Evolutionary conservation across 345 rosid genomes (phyloP), one percentile per base, ranked within the genome.

Genomic region (Raphanus sativus): DNA sequence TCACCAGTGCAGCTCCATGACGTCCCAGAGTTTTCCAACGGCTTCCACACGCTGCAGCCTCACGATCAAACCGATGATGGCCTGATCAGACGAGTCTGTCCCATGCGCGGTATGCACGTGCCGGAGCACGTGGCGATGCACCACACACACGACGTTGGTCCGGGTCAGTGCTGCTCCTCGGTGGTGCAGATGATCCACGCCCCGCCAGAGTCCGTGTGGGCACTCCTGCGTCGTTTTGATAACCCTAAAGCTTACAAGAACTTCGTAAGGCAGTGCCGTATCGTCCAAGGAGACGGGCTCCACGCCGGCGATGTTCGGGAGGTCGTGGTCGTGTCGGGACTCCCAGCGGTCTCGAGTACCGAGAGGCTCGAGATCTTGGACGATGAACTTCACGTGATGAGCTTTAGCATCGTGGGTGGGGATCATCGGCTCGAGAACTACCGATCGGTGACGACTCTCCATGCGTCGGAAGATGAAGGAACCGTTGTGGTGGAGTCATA

Each of bases 301-400:
- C 67, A 75, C 10, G 91, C 88, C 0, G 98, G 98, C 1, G 86
- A 84, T n/a, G 77, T 93, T n/a, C 81, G 97, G 4, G 89, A 91
- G 77, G 92, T 91, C 26, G 85, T 69, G 65, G 97, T 93, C 30
- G 86, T 93, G 2, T 91, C 97, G 0, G 98, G 98, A 5, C 84
- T 93, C 1, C 97, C 98, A 0, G 98, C 97, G 0, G 89, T 56
- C 2, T 84, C 83, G 48, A 91, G 97, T 82, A 89, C 81, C 5
- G 98, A 93, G 81, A 81, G 96, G 38, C 85, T 93, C 0, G 98
- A 93, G 85, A 87, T 93, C 68, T 89, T 91, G 3, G 98, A 93
- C 60, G 97, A 93, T 42, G 96, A 90, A 45, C 83, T 68, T 15
- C 89, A 86, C 33, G 91, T 93, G 7, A 29, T 93, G 59, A 91